Percentiles rank a stretch among this genome's conserved stretches.
Conservation (phyloP, 2,329 filamentous ascomycete genomes). For the Penicillium sp. region DNA sequence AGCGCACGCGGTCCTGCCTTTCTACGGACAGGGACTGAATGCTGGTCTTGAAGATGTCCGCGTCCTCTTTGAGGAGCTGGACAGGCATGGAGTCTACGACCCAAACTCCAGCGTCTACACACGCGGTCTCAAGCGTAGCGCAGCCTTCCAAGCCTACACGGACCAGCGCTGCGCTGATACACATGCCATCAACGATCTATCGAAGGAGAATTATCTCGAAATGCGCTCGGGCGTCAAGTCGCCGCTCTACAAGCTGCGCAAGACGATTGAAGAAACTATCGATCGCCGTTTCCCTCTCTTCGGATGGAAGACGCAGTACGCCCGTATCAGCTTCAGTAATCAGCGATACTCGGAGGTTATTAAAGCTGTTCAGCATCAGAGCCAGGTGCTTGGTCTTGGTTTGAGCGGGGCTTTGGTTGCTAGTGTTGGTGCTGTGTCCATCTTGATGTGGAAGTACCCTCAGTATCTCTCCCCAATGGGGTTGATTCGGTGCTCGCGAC, state of each 20-base stretch:
- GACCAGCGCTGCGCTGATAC: slow-evolving; percentile 71
- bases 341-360: slow-evolving; percentile 85
- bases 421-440: slow-evolving; percentile 26
- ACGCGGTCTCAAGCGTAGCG: slow-evolving; percentile 41
- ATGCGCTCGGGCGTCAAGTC: slow-evolving; percentile 86
- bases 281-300: slow-evolving; percentile 70
- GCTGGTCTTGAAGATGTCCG: slow-evolving; percentile 91
- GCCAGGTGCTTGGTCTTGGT: slow-evolving; percentile 53
- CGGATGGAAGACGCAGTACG: slow-evolving; percentile 92
- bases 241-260: slow-evolving; percentile 73
- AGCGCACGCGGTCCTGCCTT: slow-evolving; percentile 96
- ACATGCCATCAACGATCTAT: slow-evolving; percentile 87
- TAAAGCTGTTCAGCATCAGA: slow-evolving; percentile 65
- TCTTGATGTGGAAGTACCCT: slow-evolving; percentile 32
- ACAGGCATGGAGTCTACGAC: slow-evolving; percentile 57
- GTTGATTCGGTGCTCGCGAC: slow-evolving; percentile 13
- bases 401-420: slow-evolving; percentile 29
- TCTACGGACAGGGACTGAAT: slow-evolving; percentile 98
- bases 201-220: slow-evolving; percentile 85
- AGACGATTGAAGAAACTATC: slow-evolving; percentile 80
- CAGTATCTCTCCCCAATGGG: slow-evolving; percentile 17
- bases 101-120: slow-evolving; percentile 36
- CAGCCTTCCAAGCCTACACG: slow-evolving; percentile 71
- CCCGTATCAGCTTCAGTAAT: slow-evolving; percentile 88
- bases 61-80: slow-evolving; percentile 78